Evolutionary conservation across 164 flowering plant species (phyloP).

Genomic region (Sextonia rubra): DNA sequence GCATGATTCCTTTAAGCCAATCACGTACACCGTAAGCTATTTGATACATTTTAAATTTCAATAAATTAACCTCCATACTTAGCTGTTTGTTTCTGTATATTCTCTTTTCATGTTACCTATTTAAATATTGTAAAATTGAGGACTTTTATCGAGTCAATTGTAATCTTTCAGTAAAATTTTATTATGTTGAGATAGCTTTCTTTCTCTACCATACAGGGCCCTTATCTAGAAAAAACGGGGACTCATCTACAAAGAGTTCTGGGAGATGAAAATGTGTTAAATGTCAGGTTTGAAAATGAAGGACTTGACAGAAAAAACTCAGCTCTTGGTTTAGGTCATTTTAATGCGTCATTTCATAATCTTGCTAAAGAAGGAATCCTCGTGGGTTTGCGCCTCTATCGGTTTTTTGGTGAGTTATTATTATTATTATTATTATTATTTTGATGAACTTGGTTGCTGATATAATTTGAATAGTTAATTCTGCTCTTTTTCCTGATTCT

Average conservation of each 20-base stretch:
- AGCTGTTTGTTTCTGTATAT: too few species aligned
- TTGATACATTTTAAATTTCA: too few species aligned
- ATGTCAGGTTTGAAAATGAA: slow-evolving; percentile 53
- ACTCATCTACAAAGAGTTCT: slow-evolving; percentile 59
- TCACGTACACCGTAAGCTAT: too few species aligned
- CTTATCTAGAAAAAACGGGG: slow-evolving; percentile 33
- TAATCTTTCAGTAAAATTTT: neutral
- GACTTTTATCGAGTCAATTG: neutral
- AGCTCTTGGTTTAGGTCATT: neutral
- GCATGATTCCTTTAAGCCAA: too few species aligned
- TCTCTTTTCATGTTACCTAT: neutral
- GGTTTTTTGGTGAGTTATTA: slow-evolving; percentile 62
- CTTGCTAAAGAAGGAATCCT: slow-evolving; percentile 54
- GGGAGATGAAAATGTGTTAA: slow-evolving; percentile 73
- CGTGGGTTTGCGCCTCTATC: slow-evolving; percentile 57
- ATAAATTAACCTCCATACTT: too few species aligned
- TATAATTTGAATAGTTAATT: neutral
- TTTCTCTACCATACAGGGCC: slow-evolving; percentile 46
- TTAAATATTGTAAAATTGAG: neutral
- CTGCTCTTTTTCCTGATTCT: neutral
- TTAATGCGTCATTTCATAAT: slow-evolving; percentile 17
- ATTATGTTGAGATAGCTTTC: neutral
- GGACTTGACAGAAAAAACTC: neutral
- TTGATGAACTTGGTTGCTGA: neutral
- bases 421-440: too few species aligned